Evolutionary conservation across 176 grass and related monocot species (phyloP), one percentile per base, ranked within the genome.

Genomic region (Avena sativa): DNA sequence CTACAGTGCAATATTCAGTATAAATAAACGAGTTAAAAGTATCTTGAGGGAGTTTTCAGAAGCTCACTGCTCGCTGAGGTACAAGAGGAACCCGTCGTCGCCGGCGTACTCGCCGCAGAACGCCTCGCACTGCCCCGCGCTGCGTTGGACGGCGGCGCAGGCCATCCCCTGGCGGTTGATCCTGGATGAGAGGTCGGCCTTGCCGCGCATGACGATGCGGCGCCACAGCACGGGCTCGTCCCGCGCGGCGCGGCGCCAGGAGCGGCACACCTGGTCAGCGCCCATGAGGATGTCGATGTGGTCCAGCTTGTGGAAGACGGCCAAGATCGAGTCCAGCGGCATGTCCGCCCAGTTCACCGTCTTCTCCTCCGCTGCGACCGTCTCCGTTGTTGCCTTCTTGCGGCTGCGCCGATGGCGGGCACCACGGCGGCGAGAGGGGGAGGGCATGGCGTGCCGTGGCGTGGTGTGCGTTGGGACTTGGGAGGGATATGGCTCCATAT

Each of bases 171-270:
- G 44, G 10, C 26, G 1, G 11, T 12, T 10, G 20, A 4, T 12
- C 13, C 9, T 12, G 57, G 4, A 38, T 12, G 6, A 16, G 17
- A 79, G 48, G 2, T 13, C 21, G 9, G 2, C 28, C 40, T 65
- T 12, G 26, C 28, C 44, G 9, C 26, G 40, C 55, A 81, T n/a
- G 38, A 63, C 19, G 56, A 87, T 4, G 78, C 56, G 56, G 55
- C 85, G 78, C 85, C 67, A 87, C 13, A 87, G 55, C 43, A 0
- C 43, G 50, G 84, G 52, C 76, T 79, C 76, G n/a, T 79, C 76
- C 63, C 75, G 14, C 0, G 76, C 63, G 3, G 1, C 76, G n/a
- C 47, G 74, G 46, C 84, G 84, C 74, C 74, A 86, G 32, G 74
- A n/a, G 23, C 11, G 36, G 83, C 83, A 85, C 19, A 66, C 73